phyloP scores from a whole-genome alignment of 768 basidiomycete genomes.

The Tricholoma flavovirens region DNA sequence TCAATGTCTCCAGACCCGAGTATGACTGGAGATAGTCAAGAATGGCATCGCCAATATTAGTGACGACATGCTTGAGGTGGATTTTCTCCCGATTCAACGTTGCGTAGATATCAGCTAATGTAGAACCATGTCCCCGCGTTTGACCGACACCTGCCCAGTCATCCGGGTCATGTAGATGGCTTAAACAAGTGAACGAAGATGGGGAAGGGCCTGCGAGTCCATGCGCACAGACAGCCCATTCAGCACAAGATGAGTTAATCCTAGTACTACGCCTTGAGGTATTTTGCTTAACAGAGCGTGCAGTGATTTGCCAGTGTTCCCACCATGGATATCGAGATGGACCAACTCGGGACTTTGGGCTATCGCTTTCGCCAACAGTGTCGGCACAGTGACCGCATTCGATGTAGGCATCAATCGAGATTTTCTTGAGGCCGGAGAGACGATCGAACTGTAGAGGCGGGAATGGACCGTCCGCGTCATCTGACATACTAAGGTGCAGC shows the following conservation, averaged over 20 bases:
- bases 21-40: background rate
- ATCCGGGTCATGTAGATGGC: background rate
- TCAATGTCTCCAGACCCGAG: background rate
- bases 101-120: background rate
- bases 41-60: background rate
- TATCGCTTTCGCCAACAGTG: background rate
- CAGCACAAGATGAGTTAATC: background rate
- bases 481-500: background rate
- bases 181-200: background rate
- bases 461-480: background rate
- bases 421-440: background rate
- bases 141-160: background rate
- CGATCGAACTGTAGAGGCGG: background rate
- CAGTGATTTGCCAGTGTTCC: background rate
- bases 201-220: background rate
- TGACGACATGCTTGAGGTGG: background rate
- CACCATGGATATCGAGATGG: background rate
- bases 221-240: background rate
- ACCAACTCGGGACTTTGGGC: background rate
- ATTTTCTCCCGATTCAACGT: background rate
- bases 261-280: background rate
- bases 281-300: background rate
- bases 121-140: background rate
- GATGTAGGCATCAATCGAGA: too few relatives aligned
- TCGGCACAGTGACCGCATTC: too few relatives aligned